Evolutionary conservation across 2,329 filamentous ascomycete genomes (phyloP).

Genomic region (Microsporum audouinii): DNA sequence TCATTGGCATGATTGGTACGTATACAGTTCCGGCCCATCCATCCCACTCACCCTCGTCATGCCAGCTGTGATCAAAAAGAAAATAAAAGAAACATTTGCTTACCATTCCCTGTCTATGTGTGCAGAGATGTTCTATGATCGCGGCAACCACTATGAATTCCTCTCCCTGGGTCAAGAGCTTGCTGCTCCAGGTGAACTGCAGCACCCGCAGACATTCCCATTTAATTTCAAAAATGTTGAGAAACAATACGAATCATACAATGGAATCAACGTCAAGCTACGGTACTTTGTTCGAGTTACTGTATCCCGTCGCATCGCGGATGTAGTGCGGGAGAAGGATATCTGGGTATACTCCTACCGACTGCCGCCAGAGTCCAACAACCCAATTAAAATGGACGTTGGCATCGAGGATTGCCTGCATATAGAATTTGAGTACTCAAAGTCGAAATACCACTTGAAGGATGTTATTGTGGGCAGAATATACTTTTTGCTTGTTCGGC

Average conservation of each 20-base stretch:
- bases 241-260: conserved; percentile 99
- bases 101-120: not conserved
- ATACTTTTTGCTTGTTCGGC: conserved; percentile 89
- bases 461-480: conserved; percentile 98
- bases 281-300: conserved; percentile 97
- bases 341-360: conserved; percentile 99
- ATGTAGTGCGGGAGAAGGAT: conserved; percentile 97
- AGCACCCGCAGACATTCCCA: conserved; percentile 95
- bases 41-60: not conserved
- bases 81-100: not conserved
- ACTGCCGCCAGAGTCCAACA: conserved; percentile 96
- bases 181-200: conserved; percentile 89
- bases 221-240: conserved; percentile 99
- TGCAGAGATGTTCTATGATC: conserved; percentile 98
- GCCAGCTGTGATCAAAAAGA: not conserved
- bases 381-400: conserved; percentile 99
- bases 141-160: conserved; percentile 98
- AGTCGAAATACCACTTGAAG: conserved; percentile 98
- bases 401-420: conserved; percentile 98
- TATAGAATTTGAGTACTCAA: conserved; percentile 99
- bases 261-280: conserved; percentile 98
- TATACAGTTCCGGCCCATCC: not conserved
- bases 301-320: conserved; percentile 90
- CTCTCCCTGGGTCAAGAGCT: conserved; percentile 94
- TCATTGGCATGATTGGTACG: conserved; percentile 91